Conservation (phyloP, 169 alveolate species). For the Pseudocohnilembus persalinus region DNA sequence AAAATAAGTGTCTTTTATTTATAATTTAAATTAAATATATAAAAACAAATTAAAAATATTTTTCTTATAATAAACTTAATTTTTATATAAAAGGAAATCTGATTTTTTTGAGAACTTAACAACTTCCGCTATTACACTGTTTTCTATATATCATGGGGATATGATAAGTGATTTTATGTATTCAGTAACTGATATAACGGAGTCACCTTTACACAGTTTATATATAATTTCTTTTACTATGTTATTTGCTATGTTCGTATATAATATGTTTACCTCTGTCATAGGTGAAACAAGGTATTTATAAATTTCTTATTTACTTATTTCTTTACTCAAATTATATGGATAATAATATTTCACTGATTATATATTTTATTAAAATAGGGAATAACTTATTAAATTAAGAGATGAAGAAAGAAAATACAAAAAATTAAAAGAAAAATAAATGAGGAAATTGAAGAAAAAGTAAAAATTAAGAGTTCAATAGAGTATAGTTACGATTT, state of each 20-base stretch:
- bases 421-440: too few species aligned
- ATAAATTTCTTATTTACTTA: neutral
- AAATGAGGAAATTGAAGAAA: too few species aligned
- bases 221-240: neutral
- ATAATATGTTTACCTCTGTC: neutral
- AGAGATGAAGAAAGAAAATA: neutral
- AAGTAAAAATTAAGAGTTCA: too few species aligned
- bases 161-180: neutral
- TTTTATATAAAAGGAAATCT: too few species aligned
- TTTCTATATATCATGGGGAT: neutral
- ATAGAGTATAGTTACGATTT: too few species aligned
- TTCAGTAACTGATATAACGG: neutral
- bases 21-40: too few species aligned
- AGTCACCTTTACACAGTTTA: neutral
- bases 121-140: neutral
- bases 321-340: too few species aligned
- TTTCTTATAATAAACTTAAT: too few species aligned
- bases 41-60: too few species aligned
- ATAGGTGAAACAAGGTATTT: neutral
- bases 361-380: too few species aligned
- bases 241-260: neutral
- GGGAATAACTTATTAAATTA: neutral
- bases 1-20: too few species aligned
- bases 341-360: too few species aligned
- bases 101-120: neutral